A percentile compares a stretch with the other conserved stretches of the same genome.
phyloP scores from a whole-genome alignment of 345 rosid genomes.

The Linum usitatissimum region DNA sequence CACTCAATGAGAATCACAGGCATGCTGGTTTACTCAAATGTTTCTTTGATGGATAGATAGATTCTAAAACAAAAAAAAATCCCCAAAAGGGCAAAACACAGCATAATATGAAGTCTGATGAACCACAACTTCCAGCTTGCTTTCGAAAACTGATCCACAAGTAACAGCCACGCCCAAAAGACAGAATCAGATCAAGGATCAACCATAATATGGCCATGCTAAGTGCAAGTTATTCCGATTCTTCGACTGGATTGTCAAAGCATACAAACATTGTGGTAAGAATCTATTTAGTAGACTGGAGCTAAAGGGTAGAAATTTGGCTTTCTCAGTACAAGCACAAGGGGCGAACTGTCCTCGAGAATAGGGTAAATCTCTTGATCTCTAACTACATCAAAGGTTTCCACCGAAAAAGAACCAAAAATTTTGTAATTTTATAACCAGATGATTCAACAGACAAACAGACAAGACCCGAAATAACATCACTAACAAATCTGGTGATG shows the following conservation, averaged over 20 bases:
- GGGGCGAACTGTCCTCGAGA: too few relatives aligned
- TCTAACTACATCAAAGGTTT: not conserved
- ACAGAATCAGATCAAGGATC: not conserved
- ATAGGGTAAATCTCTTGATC: too few relatives aligned
- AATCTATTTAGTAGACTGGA: not conserved
- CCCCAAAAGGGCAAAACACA: not conserved
- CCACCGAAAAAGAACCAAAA: not conserved
- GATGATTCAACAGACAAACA: constrained; percentile 5
- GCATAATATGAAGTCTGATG: not conserved
- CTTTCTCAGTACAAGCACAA: too few relatives aligned
- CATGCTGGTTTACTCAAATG: not conserved
- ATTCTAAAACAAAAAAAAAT: not conserved
- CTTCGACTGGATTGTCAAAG: not conserved
- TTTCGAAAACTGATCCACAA: not conserved
- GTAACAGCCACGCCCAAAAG: not conserved
- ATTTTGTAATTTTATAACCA: not conserved
- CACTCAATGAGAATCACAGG: not conserved
- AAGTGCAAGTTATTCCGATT: not conserved
- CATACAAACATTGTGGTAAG: not conserved
- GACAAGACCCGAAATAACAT: constrained; percentile 1
- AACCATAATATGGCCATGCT: not conserved
- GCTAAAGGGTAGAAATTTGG: not conserved
- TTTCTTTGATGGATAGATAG: not conserved
- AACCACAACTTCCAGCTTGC: not conserved
- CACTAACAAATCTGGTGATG: not conserved